Evolutionary conservation across 2,329 filamentous ascomycete genomes (phyloP).

Genomic region (Penicillium sp.): DNA sequence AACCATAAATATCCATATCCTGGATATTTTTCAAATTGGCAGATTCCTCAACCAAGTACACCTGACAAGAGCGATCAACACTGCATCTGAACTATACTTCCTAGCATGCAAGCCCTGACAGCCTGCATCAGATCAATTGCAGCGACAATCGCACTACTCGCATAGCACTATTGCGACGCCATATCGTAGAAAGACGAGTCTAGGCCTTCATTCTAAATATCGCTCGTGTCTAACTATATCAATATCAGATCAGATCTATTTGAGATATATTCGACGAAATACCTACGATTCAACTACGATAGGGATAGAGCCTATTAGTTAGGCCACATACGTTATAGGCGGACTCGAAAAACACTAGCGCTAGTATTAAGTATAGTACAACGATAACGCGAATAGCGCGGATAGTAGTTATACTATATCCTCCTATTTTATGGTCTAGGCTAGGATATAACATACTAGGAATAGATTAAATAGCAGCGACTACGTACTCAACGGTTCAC

Average conservation of each 20-base stretch:
- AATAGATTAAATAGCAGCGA: no score
- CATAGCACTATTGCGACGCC: not conserved
- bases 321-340: constrained; percentile 2
- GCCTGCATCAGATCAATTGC: not conserved
- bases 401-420: no score
- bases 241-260: not conserved
- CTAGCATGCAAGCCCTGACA: not conserved
- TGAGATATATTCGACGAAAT: not conserved
- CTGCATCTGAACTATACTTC: not conserved
- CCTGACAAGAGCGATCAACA: not conserved
- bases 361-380: no score
- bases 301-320: not conserved
- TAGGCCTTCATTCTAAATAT: no score
- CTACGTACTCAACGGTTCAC: no score
- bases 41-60: not conserved
- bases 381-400: no score
- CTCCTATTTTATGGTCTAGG: no score
- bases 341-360: not conserved
- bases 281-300: no score
- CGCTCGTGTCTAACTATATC: not conserved
- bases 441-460: no score
- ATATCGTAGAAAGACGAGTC: not conserved
- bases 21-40: no score
- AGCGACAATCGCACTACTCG: not conserved
- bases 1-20: no score